Base-by-base conservation (phyloP, 352 stramenopile genomes). In the Globisporangium radiosum region DNA sequence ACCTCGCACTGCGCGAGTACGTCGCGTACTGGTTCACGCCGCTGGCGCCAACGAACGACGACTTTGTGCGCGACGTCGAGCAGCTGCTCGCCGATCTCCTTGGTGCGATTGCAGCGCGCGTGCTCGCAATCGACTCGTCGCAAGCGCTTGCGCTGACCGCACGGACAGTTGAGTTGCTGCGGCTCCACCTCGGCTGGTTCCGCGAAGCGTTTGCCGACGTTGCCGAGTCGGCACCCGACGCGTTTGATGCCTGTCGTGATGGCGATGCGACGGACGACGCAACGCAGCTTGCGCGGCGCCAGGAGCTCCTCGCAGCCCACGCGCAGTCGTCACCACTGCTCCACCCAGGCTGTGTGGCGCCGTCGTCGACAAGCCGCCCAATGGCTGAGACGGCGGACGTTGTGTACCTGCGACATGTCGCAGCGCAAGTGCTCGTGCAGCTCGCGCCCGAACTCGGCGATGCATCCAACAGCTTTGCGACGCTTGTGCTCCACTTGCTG, bases 141-240 rank as follows among this genome's bases (percentile, higher is more conserved):
- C 75, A 85, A 58, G 83, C 81, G 25, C 68, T 92, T 40, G 80
- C 71, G 44, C 74, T 90, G 57, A 66, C 70, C 8, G 72, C 83
- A 45, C 87, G 83, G 62, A 71, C 66, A 51, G 62, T 88, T 4
- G 80, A 92, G 62, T 59, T 92, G 10, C 57, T 90, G 60, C 77
- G 77, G 11, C 57, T 92, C 51, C 83, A 92, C 58, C 64, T 92
- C 40, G 79, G 76, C 7, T 92, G 83, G 83, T 92, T 92, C 65
- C 73, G 83, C 15, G 83, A 92, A 63, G 71, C 76, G 10, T 92
- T 85, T 47, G 83, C 76, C 45, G 71, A 86, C 56, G 60, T 91
- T 14, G 70, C 75, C 0, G 78, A 89, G 47, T 71, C 87, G 39
- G 75, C 78, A 36, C 83, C 83, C 42, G 61, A 61, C 1, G 66